Conservation (phyloP, 2,329 filamentous ascomycete species). For the Colletotrichum navitas region DNA sequence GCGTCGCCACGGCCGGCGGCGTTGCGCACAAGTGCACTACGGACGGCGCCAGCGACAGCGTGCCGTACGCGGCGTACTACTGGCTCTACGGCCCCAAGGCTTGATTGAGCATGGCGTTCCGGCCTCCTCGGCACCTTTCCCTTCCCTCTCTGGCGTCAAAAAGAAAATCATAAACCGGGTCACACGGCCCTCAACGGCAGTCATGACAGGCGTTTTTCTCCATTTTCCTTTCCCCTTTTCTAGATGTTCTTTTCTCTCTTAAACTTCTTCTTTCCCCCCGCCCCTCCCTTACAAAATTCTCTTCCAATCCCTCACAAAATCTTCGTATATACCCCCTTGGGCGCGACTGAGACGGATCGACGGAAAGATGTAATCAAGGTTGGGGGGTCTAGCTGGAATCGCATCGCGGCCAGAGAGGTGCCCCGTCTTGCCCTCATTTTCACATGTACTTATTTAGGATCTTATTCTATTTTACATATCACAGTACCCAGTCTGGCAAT, state of each 20-base stretch:
- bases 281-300: not conserved
- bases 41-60: slow-evolving; percentile 60
- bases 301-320: slow-evolving; percentile 17
- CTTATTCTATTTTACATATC: slow-evolving; percentile 7
- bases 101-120: slow-evolving; percentile 7
- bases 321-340: slow-evolving; percentile 37
- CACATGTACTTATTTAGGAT: slow-evolving; percentile 15
- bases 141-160: not conserved
- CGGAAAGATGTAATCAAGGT: slow-evolving; percentile 7
- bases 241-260: no score
- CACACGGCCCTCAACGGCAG: not conserved
- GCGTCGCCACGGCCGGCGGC: slow-evolving; percentile 68
- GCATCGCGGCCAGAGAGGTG: not conserved
- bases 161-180: not conserved
- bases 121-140: not conserved
- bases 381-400: not conserved
- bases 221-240: not conserved
- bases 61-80: slow-evolving; percentile 69
- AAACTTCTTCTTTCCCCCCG: not conserved
- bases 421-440: not conserved
- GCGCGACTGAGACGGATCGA: slow-evolving; percentile 4
- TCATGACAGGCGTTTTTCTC: not conserved
- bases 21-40: slow-evolving; percentile 57
- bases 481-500: not conserved
- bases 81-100: slow-evolving; percentile 63